Base-by-base conservation (phyloP, 352 stramenopile species). In the Globisporangium abappressorium region DNA sequence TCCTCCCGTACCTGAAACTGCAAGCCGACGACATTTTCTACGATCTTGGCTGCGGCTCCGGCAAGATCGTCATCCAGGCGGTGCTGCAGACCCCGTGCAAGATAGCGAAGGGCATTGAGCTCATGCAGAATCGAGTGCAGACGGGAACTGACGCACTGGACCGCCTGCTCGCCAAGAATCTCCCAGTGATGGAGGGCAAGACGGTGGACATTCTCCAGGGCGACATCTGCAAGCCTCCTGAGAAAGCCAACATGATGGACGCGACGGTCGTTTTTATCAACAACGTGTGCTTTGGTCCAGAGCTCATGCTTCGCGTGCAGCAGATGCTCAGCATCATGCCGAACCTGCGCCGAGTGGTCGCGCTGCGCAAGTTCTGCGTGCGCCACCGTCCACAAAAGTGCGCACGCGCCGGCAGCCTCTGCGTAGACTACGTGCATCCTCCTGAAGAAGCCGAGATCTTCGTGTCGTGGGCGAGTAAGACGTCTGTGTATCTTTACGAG, bases 221-320 rank as follows among this genome's bases (percentile, higher is more conserved):
- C 9, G 87, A 95, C 43, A 92, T 95, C 14, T 90, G 82, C 68
- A 73, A 77, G 46, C 84, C 85, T 54, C 82, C 85, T 2, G 73
- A 78, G 28, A 61, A 70, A 26, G 79, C 83, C 15, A 70, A 79
- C 24, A 73, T 93, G 64, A 80, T 79, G 75, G 85, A 93, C 33
- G 87, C 87, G 24, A 93, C 87, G 0, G 87, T 95, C 47, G 79
- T 93, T 51, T 95, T 95, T 64, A 92, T 95, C 68, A 95, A 95
- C 72, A 94, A 94, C 64, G 87, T 95, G 18, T 87, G 87, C 71
- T 93, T 95, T 47, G 81, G 84, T 0, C 87, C 87, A 18, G 76
- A 79, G 55, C 78, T 93, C 47, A 93, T 95, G 87, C 70, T 89
- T 33, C 82, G 87, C 22, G 79, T 93, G 22, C 72, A 89, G 66